Evolutionary conservation across 139 green algal genomes (phyloP).

Genomic region (Volvox africanus): DNA sequence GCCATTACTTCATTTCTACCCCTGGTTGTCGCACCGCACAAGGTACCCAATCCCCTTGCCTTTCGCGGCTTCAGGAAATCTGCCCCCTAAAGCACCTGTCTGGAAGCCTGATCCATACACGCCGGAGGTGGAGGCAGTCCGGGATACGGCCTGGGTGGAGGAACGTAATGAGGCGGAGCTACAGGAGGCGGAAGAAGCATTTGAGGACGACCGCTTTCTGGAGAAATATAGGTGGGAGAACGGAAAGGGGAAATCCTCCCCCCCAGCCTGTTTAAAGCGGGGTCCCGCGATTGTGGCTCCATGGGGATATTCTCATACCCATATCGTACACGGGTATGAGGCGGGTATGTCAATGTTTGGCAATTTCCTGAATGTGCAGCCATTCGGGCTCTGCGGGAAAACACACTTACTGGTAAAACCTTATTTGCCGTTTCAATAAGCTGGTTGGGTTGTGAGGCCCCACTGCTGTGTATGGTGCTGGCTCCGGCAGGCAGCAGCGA

Average conservation of each 20-base stretch:
- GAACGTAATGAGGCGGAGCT: constrained; percentile 70
- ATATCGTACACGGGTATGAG: no score
- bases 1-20: no score
- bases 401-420: no score
- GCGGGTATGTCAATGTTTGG: no score
- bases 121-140: constrained; percentile 61
- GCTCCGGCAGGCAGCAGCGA: constrained; percentile 71
- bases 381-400: no score
- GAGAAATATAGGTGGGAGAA: constrained; percentile 78
- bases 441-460: no score
- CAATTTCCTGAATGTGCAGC: no score
- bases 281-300: no score
- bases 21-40: neutral
- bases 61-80: constrained; percentile 66
- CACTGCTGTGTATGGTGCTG: neutral
- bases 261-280: neutral
- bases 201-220: constrained; percentile 83
- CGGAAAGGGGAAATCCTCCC: neutral
- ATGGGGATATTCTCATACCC: no score
- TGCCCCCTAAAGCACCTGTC: constrained; percentile 65
- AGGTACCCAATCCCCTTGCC: neutral
- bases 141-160: constrained; percentile 69
- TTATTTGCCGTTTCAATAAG: no score
- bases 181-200: constrained; percentile 79
- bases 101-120: constrained; percentile 77